These are phyloP conservation scores for Aspergillus sp. DNA, from an alignment of 2,329 filamentous ascomycete species.

Conservation along the genomic window DNA sequence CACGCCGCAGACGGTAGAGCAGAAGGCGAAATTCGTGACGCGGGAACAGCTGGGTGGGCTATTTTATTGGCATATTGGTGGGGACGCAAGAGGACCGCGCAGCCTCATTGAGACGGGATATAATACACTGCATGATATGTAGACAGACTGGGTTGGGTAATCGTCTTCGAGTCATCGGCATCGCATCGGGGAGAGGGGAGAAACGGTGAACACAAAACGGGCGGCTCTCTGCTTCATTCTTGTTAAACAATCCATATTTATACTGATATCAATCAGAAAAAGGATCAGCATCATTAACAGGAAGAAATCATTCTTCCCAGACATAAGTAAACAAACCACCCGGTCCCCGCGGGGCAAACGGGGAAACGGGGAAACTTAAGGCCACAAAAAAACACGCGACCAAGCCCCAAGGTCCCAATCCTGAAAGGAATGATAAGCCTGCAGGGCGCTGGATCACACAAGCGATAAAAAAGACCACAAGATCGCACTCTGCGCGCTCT, in stretches of 20 bases:
- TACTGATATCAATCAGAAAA: not conserved
- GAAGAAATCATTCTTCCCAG: too few relatives aligned
- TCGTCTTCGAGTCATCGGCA: not conserved
- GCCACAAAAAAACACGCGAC: not conserved
- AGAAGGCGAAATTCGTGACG: constrained; percentile 75
- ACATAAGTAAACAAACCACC: not conserved
- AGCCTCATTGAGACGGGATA: constrained; percentile 67
- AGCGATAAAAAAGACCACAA: not conserved
- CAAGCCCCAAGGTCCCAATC: not conserved
- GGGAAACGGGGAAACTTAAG: not conserved
- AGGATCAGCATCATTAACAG: not conserved
- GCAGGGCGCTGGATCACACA: not conserved
- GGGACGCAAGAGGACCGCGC: constrained; percentile 62
- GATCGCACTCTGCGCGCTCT: not conserved
- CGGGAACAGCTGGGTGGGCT: constrained; percentile 73
- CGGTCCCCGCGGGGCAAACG: not conserved
- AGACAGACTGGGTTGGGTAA: not conserved
- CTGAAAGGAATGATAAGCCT: constrained; percentile 11
- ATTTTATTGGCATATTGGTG: constrained; percentile 82
- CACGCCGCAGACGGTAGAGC: constrained; percentile 73
- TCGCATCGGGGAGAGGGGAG: not conserved
- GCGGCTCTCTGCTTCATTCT: not conserved
- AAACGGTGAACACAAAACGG: not conserved
- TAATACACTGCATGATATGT: constrained; percentile 55
- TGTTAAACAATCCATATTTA: not conserved